Percentiles rank a stretch among this genome's conserved stretches.
Evolutionary conservation across 129 eudicot species (phyloP).

Genomic region (Glebionis coronaria): DNA sequence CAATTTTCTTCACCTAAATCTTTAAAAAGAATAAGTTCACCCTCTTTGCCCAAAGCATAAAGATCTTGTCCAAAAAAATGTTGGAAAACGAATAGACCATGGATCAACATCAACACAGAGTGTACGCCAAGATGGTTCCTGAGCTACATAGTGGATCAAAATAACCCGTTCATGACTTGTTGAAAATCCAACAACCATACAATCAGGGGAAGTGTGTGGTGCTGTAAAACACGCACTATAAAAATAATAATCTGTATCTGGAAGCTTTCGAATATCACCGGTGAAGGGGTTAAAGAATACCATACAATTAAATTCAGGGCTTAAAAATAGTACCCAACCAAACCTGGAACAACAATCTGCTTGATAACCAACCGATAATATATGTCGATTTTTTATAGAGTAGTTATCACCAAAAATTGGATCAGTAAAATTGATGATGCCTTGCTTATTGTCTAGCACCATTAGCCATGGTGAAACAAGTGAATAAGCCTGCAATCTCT

Average conservation of each 20-base stretch:
- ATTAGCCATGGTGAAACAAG: conserved; percentile 23
- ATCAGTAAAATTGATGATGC: background rate
- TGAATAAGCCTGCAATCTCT: conserved; percentile 6
- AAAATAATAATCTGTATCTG: background rate
- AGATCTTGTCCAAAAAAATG: conserved; percentile 4
- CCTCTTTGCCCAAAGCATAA: conserved; percentile 11
- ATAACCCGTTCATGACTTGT: background rate
- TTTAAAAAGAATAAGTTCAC: background rate
- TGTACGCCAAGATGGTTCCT: background rate
- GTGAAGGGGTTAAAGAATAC: conserved; percentile 28
- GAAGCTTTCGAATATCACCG: background rate
- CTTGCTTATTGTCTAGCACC: background rate
- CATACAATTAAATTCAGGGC: background rate
- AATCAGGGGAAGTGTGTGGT: conserved; percentile 7
- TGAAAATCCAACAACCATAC: conserved; percentile 23
- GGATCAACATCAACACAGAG: background rate
- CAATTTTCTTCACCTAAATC: background rate
- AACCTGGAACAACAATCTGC: too few relatives aligned
- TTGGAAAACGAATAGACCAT: background rate
- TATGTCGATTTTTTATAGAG: too few relatives aligned
- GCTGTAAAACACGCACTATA: background rate
- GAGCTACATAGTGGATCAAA: background rate
- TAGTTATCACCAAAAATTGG: conserved; percentile 12
- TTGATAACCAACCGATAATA: too few relatives aligned
- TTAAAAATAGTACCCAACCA: background rate